Evolutionary conservation across 352 stramenopile species (phyloP), one percentile per base, ranked within the genome.

Genomic region (Aphanomyces stellatus): DNA sequence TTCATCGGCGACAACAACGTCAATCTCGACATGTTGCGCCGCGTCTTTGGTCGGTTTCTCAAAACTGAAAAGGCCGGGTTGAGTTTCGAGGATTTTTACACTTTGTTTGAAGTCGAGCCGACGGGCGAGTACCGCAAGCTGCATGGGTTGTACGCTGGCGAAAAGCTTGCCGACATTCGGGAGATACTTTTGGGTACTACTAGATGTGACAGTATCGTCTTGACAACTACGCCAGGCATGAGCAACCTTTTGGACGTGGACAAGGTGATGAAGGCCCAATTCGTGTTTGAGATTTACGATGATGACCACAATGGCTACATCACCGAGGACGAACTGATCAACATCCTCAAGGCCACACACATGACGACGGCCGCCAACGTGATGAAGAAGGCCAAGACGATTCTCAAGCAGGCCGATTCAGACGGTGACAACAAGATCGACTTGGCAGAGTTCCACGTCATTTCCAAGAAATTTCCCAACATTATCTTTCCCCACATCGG

Each of bases 271-370:
- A 87, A 91, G 17, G 91, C 96, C 25, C 87, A 91, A 61, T 96
- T 98, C 61, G 93, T 88, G 66, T 98, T 98, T 70, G 89, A 96
- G 25, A 88, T 98, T 55, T 98, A 96, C 60, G 93, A 98, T 69
- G 89, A 96, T 59, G 93, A 98, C 70, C 81, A 91, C 76, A 95
- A 92, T 51, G 84, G 84, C 24, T 96, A 92, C 65, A 88, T 97
- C 70, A 93, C 85, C 0, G 75, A 93, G 57, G 78, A 91, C 40
- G 90, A 98, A 72, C 82, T 98, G 22, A 73, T 95, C 15, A 88
- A 92, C 37, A 96, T 98, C 48, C 76, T 98, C 62, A 90, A 88
- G 59, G 90, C 86, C 3, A 97, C 95, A 57, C 88, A 97, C 73
- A 78, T 97, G 75, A 88, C 80, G 2, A 78, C 80, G 4, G 74